Evolutionary conservation across 768 basidiomycete species (phyloP).

Genomic region (Termitomyces sp.): DNA sequence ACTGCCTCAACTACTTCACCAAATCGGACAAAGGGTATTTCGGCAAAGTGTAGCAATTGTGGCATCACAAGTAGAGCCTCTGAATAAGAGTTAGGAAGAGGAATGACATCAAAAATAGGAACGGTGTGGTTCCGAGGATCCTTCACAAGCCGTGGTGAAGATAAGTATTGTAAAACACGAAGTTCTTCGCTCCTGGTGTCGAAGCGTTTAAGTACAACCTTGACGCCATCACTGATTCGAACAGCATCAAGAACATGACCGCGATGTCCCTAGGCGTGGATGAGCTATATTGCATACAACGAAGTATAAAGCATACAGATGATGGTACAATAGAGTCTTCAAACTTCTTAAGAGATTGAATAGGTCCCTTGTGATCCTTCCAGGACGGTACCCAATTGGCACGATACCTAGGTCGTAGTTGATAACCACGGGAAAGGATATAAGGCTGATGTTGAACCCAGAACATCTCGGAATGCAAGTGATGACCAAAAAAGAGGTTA

Average conservation of each 20-base stretch:
- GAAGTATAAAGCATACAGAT: neutral
- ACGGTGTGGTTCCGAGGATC: conserved; percentile 21
- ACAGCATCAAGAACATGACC: conserved; percentile 13
- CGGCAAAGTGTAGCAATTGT: conserved; percentile 11
- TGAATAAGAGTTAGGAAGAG: conserved; percentile 11
- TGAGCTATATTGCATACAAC: neutral
- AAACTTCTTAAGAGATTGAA: neutral
- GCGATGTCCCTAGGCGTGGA: neutral
- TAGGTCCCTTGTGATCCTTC: neutral
- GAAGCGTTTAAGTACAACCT: conserved; percentile 17
- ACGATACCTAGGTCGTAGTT: neutral
- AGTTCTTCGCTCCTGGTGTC: conserved; percentile 7
- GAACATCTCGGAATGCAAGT: neutral
- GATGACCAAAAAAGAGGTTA: neutral
- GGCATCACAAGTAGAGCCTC: conserved; percentile 20
- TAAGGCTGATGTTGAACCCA: neutral
- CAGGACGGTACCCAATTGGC: neutral
- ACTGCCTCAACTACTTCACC: conserved; percentile 20
- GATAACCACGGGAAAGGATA: conserved; percentile 1
- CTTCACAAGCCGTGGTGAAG: neutral
- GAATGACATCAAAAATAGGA: conserved; percentile 20
- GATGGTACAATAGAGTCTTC: neutral
- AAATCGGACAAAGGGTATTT: conserved; percentile 16
- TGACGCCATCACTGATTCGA: conserved; percentile 10
- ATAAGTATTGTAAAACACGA: conserved; percentile 12